Evolutionary conservation across 495 filamentous ascomycete species (phyloP).

Genomic region (Sporormia fimetaria): DNA sequence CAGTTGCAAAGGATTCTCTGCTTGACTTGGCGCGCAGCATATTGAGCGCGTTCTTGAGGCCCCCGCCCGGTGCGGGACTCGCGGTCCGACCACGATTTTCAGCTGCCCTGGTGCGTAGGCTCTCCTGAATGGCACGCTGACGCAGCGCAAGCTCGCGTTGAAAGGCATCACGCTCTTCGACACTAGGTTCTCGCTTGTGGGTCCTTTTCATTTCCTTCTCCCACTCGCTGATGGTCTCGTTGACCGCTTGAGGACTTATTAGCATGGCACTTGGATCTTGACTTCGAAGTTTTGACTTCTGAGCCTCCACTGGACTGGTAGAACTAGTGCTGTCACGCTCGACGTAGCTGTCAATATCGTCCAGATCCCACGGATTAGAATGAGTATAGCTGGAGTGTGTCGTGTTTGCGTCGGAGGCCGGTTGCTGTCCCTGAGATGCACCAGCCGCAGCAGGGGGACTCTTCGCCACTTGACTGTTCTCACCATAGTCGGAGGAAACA

Average conservation of each 20-base stretch:
- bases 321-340: conserved; percentile 29
- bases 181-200: conserved; percentile 45
- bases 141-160: conserved; percentile 67
- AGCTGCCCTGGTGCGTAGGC: conserved; percentile 60
- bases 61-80: conserved; percentile 34
- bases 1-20: conserved; percentile 45
- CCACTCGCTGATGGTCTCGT: conserved; percentile 25
- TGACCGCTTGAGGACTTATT: too few relatives aligned
- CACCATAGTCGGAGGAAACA: conserved; percentile 62
- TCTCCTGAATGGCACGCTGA: conserved; percentile 68
- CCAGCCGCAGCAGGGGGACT: conserved; percentile 7
- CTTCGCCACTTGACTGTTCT: conserved; percentile 22
- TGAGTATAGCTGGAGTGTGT: conserved; percentile 32
- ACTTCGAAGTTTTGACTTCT: conserved; percentile 15
- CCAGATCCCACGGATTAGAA: conserved; percentile 45
- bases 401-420: conserved; percentile 28
- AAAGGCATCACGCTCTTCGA: conserved; percentile 66
- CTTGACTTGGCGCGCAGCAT: conserved; percentile 58
- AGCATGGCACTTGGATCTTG: background rate
- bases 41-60: conserved; percentile 48
- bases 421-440: conserved; percentile 11
- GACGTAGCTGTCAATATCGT: conserved; percentile 39
- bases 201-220: conserved; percentile 34
- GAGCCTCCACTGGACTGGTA: conserved; percentile 19
- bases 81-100: conserved; percentile 46